Conservation (phyloP, 2,329 filamentous ascomycete species). For the Claviceps lovelessii region DNA sequence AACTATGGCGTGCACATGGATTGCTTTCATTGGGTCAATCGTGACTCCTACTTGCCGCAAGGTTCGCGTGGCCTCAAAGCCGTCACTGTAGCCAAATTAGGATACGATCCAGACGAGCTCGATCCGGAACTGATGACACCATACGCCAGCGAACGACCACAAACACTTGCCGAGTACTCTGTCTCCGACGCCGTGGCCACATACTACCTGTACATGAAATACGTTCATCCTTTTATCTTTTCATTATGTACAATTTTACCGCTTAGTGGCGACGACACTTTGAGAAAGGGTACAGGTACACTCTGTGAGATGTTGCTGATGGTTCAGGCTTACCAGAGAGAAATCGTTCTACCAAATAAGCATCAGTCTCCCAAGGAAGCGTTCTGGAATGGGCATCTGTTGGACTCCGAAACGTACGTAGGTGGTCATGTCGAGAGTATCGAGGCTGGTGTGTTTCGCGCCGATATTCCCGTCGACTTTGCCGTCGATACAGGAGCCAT, state of each 20-base stretch:
- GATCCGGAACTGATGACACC: conserved; percentile 96
- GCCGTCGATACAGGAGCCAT: conserved; percentile 77
- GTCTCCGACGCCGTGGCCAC: conserved; percentile 98
- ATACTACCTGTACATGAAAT: conserved; percentile 99
- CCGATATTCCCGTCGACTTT: conserved; percentile 92
- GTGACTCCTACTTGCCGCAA: conserved; percentile 94
- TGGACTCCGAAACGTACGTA: conserved; percentile 96
- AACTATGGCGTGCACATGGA: conserved; percentile 97
- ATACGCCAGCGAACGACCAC: conserved; percentile 76
- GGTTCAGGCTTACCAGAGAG: conserved; percentile 89
- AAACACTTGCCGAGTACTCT: conserved; percentile 92
- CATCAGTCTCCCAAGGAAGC: conserved; percentile 80
- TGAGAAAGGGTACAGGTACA: conserved; percentile 92
- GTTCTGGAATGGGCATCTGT: conserved; percentile 91
- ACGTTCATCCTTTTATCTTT: conserved; percentile 99
- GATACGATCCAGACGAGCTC: conserved; percentile 94
- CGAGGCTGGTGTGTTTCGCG: conserved; percentile 89
- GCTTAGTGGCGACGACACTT: conserved; percentile 76
- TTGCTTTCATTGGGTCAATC: conserved; percentile 96
- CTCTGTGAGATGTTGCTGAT: conserved; percentile 99
- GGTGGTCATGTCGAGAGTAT: conserved; percentile 99
- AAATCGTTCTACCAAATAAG: conserved; percentile 91
- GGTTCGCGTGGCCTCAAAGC: conserved; percentile 95
- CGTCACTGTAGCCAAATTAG: conserved; percentile 92
- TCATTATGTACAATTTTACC: conserved; percentile 94